phyloP scores from a whole-genome alignment of 192 early-diverging fungal genomes.

The Mortierella antarctica region DNA sequence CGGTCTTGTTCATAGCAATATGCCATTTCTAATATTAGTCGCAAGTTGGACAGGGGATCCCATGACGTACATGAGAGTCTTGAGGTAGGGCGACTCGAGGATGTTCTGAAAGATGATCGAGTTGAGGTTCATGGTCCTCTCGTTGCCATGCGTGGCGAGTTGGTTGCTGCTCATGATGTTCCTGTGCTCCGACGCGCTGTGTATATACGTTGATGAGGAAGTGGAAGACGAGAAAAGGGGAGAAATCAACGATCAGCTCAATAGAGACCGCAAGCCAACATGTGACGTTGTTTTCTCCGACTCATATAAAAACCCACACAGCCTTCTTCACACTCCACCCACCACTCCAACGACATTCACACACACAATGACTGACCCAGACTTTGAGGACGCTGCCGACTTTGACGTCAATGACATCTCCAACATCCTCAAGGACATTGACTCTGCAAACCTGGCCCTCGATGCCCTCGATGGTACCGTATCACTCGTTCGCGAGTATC shows the following conservation, averaged over 20 bases:
- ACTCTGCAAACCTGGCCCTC: constrained; percentile 32
- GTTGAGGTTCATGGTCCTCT: constrained; percentile 86
- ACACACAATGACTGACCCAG: constrained; percentile 35
- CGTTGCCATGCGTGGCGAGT: constrained; percentile 80
- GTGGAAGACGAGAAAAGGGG: background rate
- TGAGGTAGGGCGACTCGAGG: constrained; percentile 79
- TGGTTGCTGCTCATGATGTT: constrained; percentile 54
- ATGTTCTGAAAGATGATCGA: constrained; percentile 78
- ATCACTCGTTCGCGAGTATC: background rate
- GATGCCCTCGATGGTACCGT: constrained; percentile 33
- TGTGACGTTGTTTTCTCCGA: constrained; percentile 13
- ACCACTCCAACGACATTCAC: too few species aligned
- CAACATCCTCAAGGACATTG: constrained; percentile 48
- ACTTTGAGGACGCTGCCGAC: constrained; percentile 35
- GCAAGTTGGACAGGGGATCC: background rate
- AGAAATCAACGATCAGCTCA: background rate
- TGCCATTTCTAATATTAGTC: background rate
- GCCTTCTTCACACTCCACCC: background rate
- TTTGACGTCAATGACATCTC: constrained; percentile 47
- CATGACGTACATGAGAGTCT: constrained; percentile 70
- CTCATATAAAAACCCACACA: background rate
- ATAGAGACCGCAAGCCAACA: background rate
- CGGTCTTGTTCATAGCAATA: too few species aligned
- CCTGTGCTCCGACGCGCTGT: background rate
- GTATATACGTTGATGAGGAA: background rate